Evolutionary conservation across 2,329 filamentous ascomycete genomes (phyloP).

Genomic region (Alternaria sp.): DNA sequence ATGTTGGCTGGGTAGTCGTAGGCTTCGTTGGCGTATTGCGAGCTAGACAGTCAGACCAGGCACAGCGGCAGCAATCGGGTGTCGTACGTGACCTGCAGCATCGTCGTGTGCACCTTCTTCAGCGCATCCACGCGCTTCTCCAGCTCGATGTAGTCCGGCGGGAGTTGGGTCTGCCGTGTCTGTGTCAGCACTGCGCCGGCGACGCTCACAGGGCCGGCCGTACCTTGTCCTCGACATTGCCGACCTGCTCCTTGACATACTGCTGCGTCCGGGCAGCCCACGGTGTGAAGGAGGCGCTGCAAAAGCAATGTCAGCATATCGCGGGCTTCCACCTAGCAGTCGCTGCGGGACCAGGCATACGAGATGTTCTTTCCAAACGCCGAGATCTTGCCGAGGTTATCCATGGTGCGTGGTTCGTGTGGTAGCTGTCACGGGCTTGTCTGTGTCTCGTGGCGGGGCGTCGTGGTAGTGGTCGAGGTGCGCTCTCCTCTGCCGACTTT

Average conservation of each 20-base stretch:
- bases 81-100: slow-evolving; percentile 92
- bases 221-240: slow-evolving; percentile 93
- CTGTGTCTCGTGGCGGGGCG: slow-evolving; percentile 7
- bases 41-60: slow-evolving; percentile 58
- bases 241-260: slow-evolving; percentile 97
- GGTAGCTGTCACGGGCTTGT: slow-evolving; percentile 3
- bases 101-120: slow-evolving; percentile 96
- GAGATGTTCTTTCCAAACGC: slow-evolving; percentile 74
- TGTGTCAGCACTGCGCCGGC: slow-evolving; percentile 29
- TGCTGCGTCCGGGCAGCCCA: slow-evolving; percentile 95
- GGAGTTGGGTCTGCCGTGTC: slow-evolving; percentile 79
- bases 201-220: slow-evolving; percentile 8
- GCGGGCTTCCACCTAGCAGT: not conserved
- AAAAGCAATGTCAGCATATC: slow-evolving; percentile 54
- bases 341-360: slow-evolving; percentile 53
- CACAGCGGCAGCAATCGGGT: slow-evolving; percentile 5
- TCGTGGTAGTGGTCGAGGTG: slow-evolving; percentile 22
- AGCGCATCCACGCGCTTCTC: slow-evolving; percentile 98
- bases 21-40: slow-evolving; percentile 87
- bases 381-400: slow-evolving; percentile 76
- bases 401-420: slow-evolving; percentile 57
- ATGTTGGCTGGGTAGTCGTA: slow-evolving; percentile 97
- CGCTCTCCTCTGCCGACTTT: slow-evolving; percentile 23
- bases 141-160: slow-evolving; percentile 95
- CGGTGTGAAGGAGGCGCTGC: slow-evolving; percentile 83